A percentile compares a stretch with the other conserved stretches of the same genome.
Conservation (phyloP, 257 asterid genomes). For the Lantana camara region DNA sequence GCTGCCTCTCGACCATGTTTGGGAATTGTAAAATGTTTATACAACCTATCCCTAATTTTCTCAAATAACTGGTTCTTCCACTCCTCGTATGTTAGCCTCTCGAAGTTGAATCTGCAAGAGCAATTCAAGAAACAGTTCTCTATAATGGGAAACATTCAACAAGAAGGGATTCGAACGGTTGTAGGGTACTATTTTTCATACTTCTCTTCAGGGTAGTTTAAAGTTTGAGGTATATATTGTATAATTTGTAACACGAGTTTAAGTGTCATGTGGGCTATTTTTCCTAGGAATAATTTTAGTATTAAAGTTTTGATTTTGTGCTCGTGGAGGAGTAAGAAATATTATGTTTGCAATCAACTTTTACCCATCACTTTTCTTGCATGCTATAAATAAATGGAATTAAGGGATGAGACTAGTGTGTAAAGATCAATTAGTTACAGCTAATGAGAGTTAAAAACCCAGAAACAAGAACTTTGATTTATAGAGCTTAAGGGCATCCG, state of each 20-base stretch:
- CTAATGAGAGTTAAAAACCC: constrained; percentile 46
- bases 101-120: constrained; percentile 45
- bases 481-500: constrained; percentile 48
- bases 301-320: constrained; percentile 35
- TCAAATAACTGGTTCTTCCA: constrained; percentile 51
- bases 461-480: constrained; percentile 2
- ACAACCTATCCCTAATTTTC: too few relatives aligned
- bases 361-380: constrained; percentile 28
- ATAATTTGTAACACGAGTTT: background rate
- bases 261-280: constrained; percentile 14
- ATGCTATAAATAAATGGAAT: constrained; percentile 22
- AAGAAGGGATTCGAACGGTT: constrained; percentile 78
- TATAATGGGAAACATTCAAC: constrained; percentile 88
- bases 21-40: too few relatives aligned
- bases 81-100: constrained; percentile 58
- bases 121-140: constrained; percentile 35
- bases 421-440: constrained; percentile 20
- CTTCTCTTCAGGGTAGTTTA: constrained; percentile 10
- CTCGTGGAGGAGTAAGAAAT: constrained; percentile 34
- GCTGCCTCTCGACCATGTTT: too few relatives aligned
- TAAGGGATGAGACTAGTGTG: constrained; percentile 20
- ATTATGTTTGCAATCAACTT: constrained; percentile 26
- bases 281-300: constrained; percentile 22
- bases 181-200: constrained; percentile 26
- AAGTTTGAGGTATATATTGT: constrained; percentile 24